Evolutionary conservation across 352 stramenopile genomes (phyloP).

Genomic region (Phytophthora meadii): DNA sequence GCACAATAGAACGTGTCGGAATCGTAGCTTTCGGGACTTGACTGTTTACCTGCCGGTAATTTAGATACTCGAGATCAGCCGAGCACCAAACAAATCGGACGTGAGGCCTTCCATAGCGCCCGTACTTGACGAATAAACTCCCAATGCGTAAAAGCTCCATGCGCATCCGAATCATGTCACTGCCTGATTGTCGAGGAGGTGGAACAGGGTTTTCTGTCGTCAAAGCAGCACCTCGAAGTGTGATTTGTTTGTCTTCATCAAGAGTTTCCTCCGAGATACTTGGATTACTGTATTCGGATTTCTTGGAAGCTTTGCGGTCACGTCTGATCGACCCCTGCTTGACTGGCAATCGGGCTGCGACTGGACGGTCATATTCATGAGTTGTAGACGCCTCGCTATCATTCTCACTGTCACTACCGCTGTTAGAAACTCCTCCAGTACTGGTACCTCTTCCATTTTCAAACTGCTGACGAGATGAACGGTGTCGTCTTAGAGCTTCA

Average conservation of each 20-base stretch:
- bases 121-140: constrained; percentile 84
- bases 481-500: constrained; percentile 17
- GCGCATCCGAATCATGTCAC: constrained; percentile 66
- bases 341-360: constrained; percentile 1
- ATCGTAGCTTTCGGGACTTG: constrained; percentile 62
- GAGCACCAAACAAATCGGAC: constrained; percentile 87
- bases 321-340: constrained; percentile 8
- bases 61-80: constrained; percentile 72
- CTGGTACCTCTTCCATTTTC: constrained; percentile 21
- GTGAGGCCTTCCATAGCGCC: constrained; percentile 74
- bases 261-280: constrained; percentile 19
- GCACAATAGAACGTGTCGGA: constrained; percentile 53
- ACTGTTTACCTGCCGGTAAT: constrained; percentile 70
- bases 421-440: constrained; percentile 23
- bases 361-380: constrained; percentile 32
- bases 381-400: constrained; percentile 51
- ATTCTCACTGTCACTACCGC: constrained; percentile 51
- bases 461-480: constrained; percentile 13
- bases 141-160: constrained; percentile 79
- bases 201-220: constrained; percentile 5
- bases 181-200: constrained; percentile 37
- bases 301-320: constrained; percentile 4
- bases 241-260: constrained; percentile 15
- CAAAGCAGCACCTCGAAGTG: constrained; percentile 18
- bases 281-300: constrained; percentile 27